Percentiles rank a stretch among this genome's conserved stretches.
phyloP scores from a whole-genome alignment of 371 early-diverging fungal genomes.

The Lichtheimia hyalospora region DNA sequence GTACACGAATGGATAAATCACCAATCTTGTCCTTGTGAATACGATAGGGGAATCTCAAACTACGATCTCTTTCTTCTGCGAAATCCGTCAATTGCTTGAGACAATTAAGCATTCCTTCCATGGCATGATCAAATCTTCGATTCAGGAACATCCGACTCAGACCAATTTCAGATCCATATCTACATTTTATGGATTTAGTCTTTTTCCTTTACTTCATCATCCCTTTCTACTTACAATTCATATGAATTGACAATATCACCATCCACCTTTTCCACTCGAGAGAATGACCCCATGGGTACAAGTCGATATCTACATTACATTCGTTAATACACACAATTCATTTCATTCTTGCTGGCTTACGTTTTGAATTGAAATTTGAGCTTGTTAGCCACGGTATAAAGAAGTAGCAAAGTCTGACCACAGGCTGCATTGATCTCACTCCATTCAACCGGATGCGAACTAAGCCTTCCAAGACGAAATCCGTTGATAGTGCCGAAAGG shows the following conservation, averaged over 20 bases:
- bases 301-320: constrained; percentile 63
- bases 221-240: constrained; percentile 67
- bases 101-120: constrained; percentile 89
- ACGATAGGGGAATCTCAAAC: constrained; percentile 80
- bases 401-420: constrained; percentile 86
- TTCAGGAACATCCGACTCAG: constrained; percentile 83
- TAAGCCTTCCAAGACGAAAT: constrained; percentile 84
- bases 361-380: constrained; percentile 81
- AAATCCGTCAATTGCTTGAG: constrained; percentile 84
- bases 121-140: constrained; percentile 85
- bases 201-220: background rate
- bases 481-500: constrained; percentile 94
- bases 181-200: constrained; percentile 25
- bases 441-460: constrained; percentile 86
- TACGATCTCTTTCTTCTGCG: constrained; percentile 73
- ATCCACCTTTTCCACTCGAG: constrained; percentile 82
- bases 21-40: constrained; percentile 92
- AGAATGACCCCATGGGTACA: constrained; percentile 92
- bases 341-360: constrained; percentile 29
- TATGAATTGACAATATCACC: constrained; percentile 71
- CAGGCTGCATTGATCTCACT: constrained; percentile 95
- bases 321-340: background rate
- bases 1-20: constrained; percentile 78
- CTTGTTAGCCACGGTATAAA: constrained; percentile 86
- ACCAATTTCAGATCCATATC: constrained; percentile 87